These are phyloP conservation scores for Misopates orontium DNA, from an alignment of 257 asterid genomes.

Conservation along the genomic window DNA sequence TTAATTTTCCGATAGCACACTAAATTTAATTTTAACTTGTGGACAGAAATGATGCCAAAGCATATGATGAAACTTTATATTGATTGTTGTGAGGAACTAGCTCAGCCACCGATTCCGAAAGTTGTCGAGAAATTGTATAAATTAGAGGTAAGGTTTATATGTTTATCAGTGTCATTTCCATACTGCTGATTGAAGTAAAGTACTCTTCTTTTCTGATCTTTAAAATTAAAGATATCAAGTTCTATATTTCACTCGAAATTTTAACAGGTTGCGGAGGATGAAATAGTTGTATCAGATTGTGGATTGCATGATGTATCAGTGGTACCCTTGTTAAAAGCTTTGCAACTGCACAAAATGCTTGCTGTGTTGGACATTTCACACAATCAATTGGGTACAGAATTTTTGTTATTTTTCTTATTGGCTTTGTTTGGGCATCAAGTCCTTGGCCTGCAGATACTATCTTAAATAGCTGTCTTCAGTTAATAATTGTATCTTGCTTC, in stretches of 20 bases:
- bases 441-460: no score
- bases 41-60: constrained; percentile 80
- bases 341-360: constrained; percentile 70
- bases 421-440: no score
- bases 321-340: constrained; percentile 74
- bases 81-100: constrained; percentile 64
- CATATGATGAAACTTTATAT: constrained; percentile 74
- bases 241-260: constrained; percentile 24
- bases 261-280: constrained; percentile 84
- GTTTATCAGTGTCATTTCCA: not conserved
- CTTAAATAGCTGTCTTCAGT: no score
- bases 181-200: not conserved
- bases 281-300: constrained; percentile 75
- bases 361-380: constrained; percentile 91
- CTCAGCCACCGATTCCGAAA: constrained; percentile 65
- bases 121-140: constrained; percentile 74
- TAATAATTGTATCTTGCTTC: constrained; percentile 30
- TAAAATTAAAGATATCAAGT: constrained; percentile 12
- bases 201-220: not conserved
- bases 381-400: constrained; percentile 69
- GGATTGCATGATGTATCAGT: constrained; percentile 81
- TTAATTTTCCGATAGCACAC: constrained; percentile 17
- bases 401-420: constrained; percentile 17
- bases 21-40: constrained; percentile 26
- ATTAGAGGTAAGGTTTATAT: constrained; percentile 56